Conservation (phyloP, 106 monocot genomes). For the Dendrobium catenatum region DNA sequence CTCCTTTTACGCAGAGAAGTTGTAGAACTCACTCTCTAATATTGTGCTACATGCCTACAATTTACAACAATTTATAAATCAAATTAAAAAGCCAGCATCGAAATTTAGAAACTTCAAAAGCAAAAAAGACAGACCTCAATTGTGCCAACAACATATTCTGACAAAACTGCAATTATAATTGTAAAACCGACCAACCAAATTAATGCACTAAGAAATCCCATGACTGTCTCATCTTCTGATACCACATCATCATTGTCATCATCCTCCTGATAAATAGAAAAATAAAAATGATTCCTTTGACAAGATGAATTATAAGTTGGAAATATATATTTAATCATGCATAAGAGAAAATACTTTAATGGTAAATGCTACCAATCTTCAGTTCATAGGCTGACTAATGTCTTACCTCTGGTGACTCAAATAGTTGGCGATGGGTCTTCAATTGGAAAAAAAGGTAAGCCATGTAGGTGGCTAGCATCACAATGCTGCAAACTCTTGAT, state of each 20-base stretch:
- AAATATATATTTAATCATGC: neutral
- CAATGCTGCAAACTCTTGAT: slow-evolving; percentile 64
- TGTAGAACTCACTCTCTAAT: too few species aligned
- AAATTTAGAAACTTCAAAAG: neutral
- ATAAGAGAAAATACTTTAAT: neutral
- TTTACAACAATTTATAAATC: too few species aligned
- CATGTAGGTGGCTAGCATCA: slow-evolving; percentile 63
- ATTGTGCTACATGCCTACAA: too few species aligned
- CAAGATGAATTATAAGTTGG: neutral
- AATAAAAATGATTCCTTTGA: neutral
- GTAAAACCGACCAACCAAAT: slow-evolving; percentile 58
- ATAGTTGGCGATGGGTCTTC: slow-evolving; percentile 71
- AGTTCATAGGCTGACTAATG: neutral
- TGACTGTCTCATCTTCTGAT: slow-evolving; percentile 32
- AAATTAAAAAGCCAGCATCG: too few species aligned
- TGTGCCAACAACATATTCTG: slow-evolving; percentile 58
- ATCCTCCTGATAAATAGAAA: slow-evolving; percentile 13
- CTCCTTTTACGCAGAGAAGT: too few species aligned
- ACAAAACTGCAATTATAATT: slow-evolving; percentile 38
- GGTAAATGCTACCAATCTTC: too few species aligned
- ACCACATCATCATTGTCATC: slow-evolving; percentile 30
- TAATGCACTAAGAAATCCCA: slow-evolving; percentile 42
- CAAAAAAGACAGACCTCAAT: slow-evolving; percentile 33
- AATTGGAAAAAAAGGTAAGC: slow-evolving; percentile 87
- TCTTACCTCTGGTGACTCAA: slow-evolving; percentile 42